A percentile compares a stretch with the other conserved stretches of the same genome.
These are phyloP conservation scores for Xylariales sp. DNA, from an alignment of 2,329 filamentous ascomycete species.

Conservation along the genomic window DNA sequence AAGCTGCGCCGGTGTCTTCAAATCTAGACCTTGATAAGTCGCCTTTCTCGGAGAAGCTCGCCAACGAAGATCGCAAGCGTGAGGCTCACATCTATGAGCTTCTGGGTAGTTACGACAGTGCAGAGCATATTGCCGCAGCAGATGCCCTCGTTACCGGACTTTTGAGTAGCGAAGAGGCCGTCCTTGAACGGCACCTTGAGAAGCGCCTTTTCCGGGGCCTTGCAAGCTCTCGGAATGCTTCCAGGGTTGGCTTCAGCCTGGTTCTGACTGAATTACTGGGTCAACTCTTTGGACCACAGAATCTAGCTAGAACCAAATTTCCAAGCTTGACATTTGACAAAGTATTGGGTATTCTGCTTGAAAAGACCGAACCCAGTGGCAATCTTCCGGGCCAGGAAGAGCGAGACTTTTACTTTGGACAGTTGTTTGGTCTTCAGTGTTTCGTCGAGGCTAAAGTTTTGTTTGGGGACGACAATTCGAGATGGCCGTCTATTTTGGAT, in stretches of 20 bases:
- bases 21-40: conserved; percentile 32
- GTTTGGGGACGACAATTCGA: conserved; percentile 49
- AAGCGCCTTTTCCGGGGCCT: conserved; percentile 78
- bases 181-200: conserved; percentile 55
- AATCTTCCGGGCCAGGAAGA: conserved; percentile 67
- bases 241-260: conserved; percentile 82
- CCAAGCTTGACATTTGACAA: conserved; percentile 51
- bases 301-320: conserved; percentile 43
- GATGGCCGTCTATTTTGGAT: conserved; percentile 66
- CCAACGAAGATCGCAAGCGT: conserved; percentile 49
- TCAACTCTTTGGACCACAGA: conserved; percentile 57
- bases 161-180: conserved; percentile 45
- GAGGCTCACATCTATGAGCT: conserved; percentile 58
- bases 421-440: conserved; percentile 81
- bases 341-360: conserved; percentile 46
- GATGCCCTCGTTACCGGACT: conserved; percentile 54
- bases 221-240: conserved; percentile 84
- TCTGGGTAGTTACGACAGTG: conserved; percentile 54
- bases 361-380: conserved; percentile 50
- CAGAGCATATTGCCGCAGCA: conserved; percentile 54
- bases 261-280: conserved; percentile 77
- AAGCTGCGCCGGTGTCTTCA: conserved; percentile 15
- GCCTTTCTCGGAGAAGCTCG: conserved; percentile 48
- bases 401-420: conserved; percentile 78
- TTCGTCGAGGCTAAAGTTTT: conserved; percentile 76